Evolutionary conservation across 2,329 filamentous ascomycete species (phyloP).

Genomic region (Colletotrichum falcatum): DNA sequence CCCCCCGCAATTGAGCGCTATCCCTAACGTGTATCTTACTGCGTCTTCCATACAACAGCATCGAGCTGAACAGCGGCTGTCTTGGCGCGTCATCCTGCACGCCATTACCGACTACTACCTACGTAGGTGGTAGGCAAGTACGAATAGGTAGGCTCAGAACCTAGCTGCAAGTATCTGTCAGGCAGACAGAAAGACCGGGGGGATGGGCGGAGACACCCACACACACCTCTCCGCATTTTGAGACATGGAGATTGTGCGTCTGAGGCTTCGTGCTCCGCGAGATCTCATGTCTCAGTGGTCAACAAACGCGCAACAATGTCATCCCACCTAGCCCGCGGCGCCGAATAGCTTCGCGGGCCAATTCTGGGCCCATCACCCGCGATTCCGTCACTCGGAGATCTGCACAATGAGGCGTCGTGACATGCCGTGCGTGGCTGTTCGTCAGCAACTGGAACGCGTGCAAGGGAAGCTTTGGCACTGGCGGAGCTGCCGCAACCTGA

Average conservation of each 20-base stretch:
- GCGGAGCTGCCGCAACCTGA: background rate
- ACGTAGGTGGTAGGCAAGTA: too few species aligned
- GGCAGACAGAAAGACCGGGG: background rate
- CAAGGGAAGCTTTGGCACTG: background rate
- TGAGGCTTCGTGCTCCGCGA: conserved; percentile 21
- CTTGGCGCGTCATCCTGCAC: conserved; percentile 14
- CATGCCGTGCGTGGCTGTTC: background rate
- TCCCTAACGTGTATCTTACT: conserved; percentile 25
- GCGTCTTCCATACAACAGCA: conserved; percentile 9
- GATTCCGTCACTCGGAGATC: conserved; percentile 15
- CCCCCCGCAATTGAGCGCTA: conserved; percentile 1
- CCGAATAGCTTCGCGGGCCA: conserved; percentile 14
- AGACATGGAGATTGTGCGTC: conserved; percentile 13
- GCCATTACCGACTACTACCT: background rate
- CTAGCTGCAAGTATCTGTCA: conserved; percentile 31
- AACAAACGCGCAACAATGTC: conserved; percentile 23
- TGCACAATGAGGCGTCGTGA: conserved; percentile 6
- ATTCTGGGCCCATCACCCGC: conserved; percentile 9
- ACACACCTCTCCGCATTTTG: conserved; percentile 14
- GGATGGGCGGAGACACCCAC: background rate
- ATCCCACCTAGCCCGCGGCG: conserved; percentile 5
- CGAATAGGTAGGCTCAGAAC: background rate
- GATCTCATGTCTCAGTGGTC: conserved; percentile 38
- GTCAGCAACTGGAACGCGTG: conserved; percentile 2
- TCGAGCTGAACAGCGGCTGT: background rate